These are phyloP conservation scores for Paramecium tetraurelia DNA, from an alignment of 73 alveolate species.

Conservation along the genomic window DNA sequence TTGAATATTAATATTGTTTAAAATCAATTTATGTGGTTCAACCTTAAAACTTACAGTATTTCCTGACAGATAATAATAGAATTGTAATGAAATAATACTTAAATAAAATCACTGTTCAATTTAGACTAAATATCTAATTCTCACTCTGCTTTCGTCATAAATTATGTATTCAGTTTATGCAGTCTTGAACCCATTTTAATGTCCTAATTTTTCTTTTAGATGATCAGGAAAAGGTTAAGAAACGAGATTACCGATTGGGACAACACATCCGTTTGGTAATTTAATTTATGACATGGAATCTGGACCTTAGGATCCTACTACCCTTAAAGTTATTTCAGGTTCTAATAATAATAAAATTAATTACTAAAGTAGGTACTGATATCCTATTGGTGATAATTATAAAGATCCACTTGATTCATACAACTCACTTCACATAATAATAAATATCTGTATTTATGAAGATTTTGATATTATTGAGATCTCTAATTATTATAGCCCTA, in stretches of 20 bases:
- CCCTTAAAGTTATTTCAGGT: conserved; percentile 63
- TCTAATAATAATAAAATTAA: background rate
- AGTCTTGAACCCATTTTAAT: background rate
- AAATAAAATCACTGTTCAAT: background rate
- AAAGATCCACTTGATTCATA: conserved; percentile 70
- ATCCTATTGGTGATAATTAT: conserved; percentile 54
- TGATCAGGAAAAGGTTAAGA: background rate
- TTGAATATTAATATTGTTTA: background rate
- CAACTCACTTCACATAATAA: conserved; percentile 94
- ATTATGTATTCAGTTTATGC: conserved; percentile 81
- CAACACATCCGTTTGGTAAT: conserved; percentile 88
- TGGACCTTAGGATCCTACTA: conserved; percentile 82
- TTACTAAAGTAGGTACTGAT: conserved; percentile 50
- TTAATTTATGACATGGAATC: conserved; percentile 73
- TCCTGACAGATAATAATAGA: background rate
- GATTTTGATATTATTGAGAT: background rate
- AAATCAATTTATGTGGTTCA: background rate
- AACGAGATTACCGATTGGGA: conserved; percentile 86
- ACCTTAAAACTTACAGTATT: background rate
- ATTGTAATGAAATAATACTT: background rate
- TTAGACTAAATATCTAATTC: conserved; percentile 84
- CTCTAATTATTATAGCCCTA: conserved; percentile 8
- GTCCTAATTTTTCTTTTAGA: background rate
- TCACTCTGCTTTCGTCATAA: conserved; percentile 80
- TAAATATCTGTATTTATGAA: conserved; percentile 61